Base-by-base conservation (phyloP, 345 rosid species). In the Ricinus communis region DNA sequence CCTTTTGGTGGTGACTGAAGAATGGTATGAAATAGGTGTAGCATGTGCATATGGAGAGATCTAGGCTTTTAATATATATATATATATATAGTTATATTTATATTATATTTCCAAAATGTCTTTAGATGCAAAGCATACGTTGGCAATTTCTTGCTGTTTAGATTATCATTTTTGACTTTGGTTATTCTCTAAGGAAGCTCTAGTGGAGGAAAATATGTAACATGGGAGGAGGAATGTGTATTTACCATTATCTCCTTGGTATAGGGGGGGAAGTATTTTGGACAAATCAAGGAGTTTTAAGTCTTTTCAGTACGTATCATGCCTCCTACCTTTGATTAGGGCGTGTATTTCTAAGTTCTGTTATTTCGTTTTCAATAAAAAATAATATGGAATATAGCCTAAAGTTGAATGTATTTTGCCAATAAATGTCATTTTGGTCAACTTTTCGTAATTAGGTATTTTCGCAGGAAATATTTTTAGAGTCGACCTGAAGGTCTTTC, bases 81-180 rank as follows among this genome's bases (percentile, higher is more conserved):
- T n/a, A n/a, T n/a, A 59, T 27, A 50, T 24, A 11, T 49, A 41
- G 58, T 24, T 28, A 38, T 31, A 55, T 62, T 53, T 56, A 46
- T 65, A 58, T n/a, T n/a, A n/a, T n/a, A 75, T 59, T 59, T 59
- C 13, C 22, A 27, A 30, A 41, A 6, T 70, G 65, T 59, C 76
- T 65, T n/a, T 73, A 60, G 52, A 38, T 55, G 31, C 43, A 27
- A 76, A 22, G 78, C 71, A 40, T 47, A 45, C 22, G 21, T 22
- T 77, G 76, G 47, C 66, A 68, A 60, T 77, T 78, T 69, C 83
- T 56, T 82, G 76, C 38, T 47, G 31, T 14, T 66, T 41, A 77
- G 78, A 78, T 74, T 66, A 74, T 49, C 36, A 0, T 27, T 25
- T 75, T 82, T 80, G 78, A 82, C 76, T 85, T 80, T 62, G 31